Conservation (phyloP, 129 eudicot species). For the Flaveria robusta region DNA sequence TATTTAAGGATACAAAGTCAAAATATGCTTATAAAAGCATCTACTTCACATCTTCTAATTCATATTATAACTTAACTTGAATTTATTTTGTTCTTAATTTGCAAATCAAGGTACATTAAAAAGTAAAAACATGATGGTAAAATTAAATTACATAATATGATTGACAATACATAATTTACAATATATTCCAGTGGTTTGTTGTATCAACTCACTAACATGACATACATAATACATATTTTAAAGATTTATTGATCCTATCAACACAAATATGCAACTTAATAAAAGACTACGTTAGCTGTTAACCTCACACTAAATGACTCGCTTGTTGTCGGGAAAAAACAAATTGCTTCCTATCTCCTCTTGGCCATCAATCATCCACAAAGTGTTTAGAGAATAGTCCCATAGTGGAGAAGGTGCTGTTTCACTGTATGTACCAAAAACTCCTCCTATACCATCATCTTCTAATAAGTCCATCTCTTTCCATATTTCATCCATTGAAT, state of each 20-base stretch:
- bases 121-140: background rate
- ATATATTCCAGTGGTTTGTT: background rate
- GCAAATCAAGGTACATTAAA: too few species aligned
- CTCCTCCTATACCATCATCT: conserved; percentile 37
- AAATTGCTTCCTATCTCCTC: conserved; percentile 40
- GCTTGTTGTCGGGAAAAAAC: conserved; percentile 47
- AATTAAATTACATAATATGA: background rate
- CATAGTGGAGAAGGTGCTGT: conserved; percentile 54
- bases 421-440: conserved; percentile 33
- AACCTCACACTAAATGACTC: conserved; percentile 30
- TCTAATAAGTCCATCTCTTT: conserved; percentile 56
- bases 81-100: too few species aligned
- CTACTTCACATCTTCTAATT: too few species aligned
- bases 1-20: too few species aligned
- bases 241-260: conserved; percentile 13
- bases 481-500: conserved; percentile 88
- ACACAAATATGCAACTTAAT: conserved; percentile 23
- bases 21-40: too few species aligned
- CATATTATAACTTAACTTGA: too few species aligned
- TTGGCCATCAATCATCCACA: conserved; percentile 56
- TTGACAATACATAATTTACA: background rate
- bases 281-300: conserved; percentile 36
- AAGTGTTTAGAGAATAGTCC: conserved; percentile 54
- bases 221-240: conserved; percentile 7
- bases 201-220: background rate